Evolutionary conservation across 73 alveolate species (phyloP).

Genomic region (Paraurostyla sp.): DNA sequence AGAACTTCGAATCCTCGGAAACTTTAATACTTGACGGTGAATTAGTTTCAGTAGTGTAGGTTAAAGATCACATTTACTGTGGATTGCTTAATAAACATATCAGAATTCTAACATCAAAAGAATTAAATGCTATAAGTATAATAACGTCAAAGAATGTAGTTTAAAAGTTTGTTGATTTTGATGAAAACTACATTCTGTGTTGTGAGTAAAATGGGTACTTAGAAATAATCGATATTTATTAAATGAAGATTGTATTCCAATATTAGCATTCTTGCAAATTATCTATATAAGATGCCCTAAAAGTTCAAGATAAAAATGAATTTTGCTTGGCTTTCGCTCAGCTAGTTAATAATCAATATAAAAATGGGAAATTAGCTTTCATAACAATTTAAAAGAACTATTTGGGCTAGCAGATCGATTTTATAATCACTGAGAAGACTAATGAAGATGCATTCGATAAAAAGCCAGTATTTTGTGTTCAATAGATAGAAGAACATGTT

Average conservation of each 20-base stretch:
- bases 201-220: not conserved
- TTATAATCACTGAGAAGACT: not conserved
- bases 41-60: not conserved
- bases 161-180: not conserved
- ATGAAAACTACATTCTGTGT: not conserved
- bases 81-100: not conserved
- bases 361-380: not conserved
- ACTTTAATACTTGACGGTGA: not conserved
- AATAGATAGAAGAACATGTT: not conserved
- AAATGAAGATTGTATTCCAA: not conserved
- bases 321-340: constrained; percentile 1
- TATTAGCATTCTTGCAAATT: not conserved
- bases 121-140: not conserved
- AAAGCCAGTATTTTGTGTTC: not conserved
- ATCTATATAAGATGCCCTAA: not conserved
- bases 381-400: not conserved
- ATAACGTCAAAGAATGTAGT: not conserved
- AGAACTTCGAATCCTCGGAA: not conserved
- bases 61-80: not conserved
- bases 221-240: not conserved
- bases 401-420: not conserved
- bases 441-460: not conserved
- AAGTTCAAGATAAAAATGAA: not conserved
- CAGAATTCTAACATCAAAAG: not conserved
- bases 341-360: not conserved